A percentile compares a stretch with the other conserved stretches of the same genome.
These are phyloP conservation scores for Amphicarpaea edgeworthii DNA, from an alignment of 306 rosid species.

Conservation along the genomic window DNA sequence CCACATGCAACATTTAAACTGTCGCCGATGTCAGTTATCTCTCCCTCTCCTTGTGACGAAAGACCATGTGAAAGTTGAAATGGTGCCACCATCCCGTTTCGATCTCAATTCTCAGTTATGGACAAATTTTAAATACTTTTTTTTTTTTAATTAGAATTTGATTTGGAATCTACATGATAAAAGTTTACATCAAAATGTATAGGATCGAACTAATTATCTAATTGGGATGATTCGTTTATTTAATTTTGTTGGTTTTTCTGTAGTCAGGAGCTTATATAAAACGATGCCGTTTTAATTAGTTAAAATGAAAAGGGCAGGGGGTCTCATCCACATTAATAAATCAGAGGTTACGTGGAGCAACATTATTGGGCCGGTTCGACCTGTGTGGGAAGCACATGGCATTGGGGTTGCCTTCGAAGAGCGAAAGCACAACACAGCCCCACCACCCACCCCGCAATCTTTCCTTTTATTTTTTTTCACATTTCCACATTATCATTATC, in stretches of 20 bases:
- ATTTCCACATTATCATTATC: not conserved
- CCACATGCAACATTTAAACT: constrained; percentile 31
- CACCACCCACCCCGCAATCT: constrained; percentile 22
- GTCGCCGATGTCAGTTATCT: not conserved
- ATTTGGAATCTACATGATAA: too few species aligned
- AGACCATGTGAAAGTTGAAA: constrained; percentile 45
- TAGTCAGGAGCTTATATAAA: not conserved
- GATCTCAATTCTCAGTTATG: not conserved
- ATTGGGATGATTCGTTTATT: not conserved
- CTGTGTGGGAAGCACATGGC: constrained; percentile 57
- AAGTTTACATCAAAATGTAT: too few species aligned
- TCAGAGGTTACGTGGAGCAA: constrained; percentile 36
- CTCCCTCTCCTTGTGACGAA: constrained; percentile 26
- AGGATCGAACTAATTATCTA: not conserved
- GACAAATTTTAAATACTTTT: too few species aligned
- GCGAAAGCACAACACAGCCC: constrained; percentile 44
- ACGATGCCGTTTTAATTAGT: not conserved
- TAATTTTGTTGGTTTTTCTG: not conserved
- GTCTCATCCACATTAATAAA: not conserved
- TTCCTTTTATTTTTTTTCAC: not conserved
- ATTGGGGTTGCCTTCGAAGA: constrained; percentile 16
- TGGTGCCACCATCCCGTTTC: constrained; percentile 7
- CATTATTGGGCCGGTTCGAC: constrained; percentile 17
- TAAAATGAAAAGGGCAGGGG: too few species aligned
- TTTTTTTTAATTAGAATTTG: too few species aligned